A percentile compares a stretch with the other conserved stretches of the same genome.
These are phyloP conservation scores for Sordariomycetes sp. DNA, from an alignment of 2,329 filamentous ascomycete species.

Conservation along the genomic window DNA sequence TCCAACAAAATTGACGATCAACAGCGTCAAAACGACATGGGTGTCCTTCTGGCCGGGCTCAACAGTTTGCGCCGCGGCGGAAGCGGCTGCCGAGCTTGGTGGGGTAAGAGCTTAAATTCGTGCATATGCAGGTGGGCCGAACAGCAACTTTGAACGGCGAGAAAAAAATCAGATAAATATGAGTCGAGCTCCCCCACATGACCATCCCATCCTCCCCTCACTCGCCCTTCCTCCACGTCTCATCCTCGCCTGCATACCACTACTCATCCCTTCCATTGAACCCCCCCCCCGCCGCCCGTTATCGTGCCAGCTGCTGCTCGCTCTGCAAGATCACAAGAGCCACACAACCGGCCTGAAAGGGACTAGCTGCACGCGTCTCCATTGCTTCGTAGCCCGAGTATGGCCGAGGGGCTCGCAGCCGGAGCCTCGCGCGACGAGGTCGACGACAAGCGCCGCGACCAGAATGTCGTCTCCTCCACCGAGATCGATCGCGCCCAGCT, in stretches of 20 bases:
- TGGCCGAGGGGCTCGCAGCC: conserved; percentile 24
- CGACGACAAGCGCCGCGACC: conserved; percentile 15
- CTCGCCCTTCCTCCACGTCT: background rate
- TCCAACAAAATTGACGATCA: too few relatives aligned
- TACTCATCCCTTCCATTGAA: background rate
- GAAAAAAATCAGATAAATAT: background rate
- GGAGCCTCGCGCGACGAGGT: conserved; percentile 18
- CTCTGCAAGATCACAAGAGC: background rate
- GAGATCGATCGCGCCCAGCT: background rate
- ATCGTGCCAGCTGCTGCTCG: background rate
- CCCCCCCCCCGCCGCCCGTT: background rate
- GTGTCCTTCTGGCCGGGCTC: too few relatives aligned
- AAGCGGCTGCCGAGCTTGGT: too few relatives aligned
- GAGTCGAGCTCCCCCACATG: background rate
- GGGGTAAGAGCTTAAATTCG: too few relatives aligned
- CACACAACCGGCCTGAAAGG: conserved; percentile 1
- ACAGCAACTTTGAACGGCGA: background rate
- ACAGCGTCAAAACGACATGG: too few relatives aligned
- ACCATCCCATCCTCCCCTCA: background rate
- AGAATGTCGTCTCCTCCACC: background rate
- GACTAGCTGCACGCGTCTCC: conserved; percentile 32
- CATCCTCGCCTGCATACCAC: background rate
- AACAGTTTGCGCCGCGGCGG: too few relatives aligned
- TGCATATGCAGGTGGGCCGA: too few relatives aligned
- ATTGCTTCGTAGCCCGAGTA: conserved; percentile 40